These are phyloP conservation scores for Urochloa ruziziensis DNA, from an alignment of 176 grass and related monocot species.

Conservation along the genomic window DNA sequence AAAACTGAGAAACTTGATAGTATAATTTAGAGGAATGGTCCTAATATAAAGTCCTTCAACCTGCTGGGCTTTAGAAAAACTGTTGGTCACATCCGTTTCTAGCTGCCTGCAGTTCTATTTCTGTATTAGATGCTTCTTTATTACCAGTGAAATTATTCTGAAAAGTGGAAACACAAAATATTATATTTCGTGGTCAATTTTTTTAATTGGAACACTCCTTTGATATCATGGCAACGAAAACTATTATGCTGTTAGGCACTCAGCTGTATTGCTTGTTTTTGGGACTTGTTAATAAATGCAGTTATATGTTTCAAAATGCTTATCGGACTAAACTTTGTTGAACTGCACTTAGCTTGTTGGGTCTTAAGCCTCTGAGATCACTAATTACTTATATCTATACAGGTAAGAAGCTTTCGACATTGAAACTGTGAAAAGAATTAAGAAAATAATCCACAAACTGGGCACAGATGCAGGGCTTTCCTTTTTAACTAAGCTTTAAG, in stretches of 20 bases:
- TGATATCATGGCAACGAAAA: background rate
- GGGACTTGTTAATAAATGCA: background rate
- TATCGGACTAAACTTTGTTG: background rate
- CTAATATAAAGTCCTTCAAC: background rate
- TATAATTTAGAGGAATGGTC: background rate
- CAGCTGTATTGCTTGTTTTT: background rate
- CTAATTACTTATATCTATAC: background rate
- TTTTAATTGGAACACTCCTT: constrained; percentile 8
- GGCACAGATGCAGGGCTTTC: background rate
- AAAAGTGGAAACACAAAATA: background rate
- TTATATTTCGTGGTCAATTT: background rate
- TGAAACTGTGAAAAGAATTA: constrained; percentile 17
- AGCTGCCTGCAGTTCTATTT: background rate
- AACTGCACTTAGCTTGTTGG: constrained; percentile 13
- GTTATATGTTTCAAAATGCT: constrained; percentile 15
- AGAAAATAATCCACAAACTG: constrained; percentile 13
- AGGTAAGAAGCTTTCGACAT: background rate
- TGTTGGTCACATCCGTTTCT: background rate
- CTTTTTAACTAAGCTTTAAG: constrained; percentile 9
- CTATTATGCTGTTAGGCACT: background rate
- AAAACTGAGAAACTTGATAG: background rate
- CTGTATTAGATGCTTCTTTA: background rate
- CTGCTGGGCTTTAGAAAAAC: background rate
- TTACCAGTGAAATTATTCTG: constrained; percentile 8
- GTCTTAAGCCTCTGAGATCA: constrained; percentile 4